Evolutionary conservation across 2,329 filamentous ascomycete species (phyloP).

Genomic region (Penicillium verrucosum): DNA sequence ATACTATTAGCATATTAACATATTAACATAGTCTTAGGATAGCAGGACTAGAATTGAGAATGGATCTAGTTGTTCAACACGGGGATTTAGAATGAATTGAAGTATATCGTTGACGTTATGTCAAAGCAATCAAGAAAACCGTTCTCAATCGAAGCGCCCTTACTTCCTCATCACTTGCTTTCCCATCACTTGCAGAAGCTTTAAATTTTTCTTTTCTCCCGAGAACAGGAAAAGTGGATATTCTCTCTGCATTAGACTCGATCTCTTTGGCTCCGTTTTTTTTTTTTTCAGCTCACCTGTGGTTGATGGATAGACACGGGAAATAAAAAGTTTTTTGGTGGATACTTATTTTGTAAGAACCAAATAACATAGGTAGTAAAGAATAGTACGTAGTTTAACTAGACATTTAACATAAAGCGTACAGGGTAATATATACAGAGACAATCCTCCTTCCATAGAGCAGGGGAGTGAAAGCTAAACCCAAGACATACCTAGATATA

Average conservation of each 20-base stretch:
- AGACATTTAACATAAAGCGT: no score
- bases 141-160: constrained; percentile 6
- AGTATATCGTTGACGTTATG: constrained; percentile 1
- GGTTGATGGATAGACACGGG: constrained; percentile 12
- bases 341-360: constrained; percentile 5
- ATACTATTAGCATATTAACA: not conserved
- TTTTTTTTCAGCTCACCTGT: constrained; percentile 22
- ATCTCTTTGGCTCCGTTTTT: constrained; percentile 29
- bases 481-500: not conserved
- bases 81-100: not conserved
- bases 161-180: constrained; percentile 7
- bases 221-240: constrained; percentile 30
- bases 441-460: constrained; percentile 3
- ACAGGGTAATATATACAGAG: not conserved
- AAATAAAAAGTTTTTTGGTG: constrained; percentile 16
- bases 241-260: constrained; percentile 27
- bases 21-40: no score
- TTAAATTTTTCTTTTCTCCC: constrained; percentile 36
- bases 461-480: constrained; percentile 1
- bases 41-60: not conserved
- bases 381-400: no score
- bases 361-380: no score
- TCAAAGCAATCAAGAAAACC: constrained; percentile 4
- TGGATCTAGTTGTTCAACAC: not conserved
- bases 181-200: constrained; percentile 26